A percentile compares a stretch with the other conserved stretches of the same genome.
phyloP scores from a whole-genome alignment of 495 filamentous ascomycete species.

The Trypethelium eluteriae region DNA sequence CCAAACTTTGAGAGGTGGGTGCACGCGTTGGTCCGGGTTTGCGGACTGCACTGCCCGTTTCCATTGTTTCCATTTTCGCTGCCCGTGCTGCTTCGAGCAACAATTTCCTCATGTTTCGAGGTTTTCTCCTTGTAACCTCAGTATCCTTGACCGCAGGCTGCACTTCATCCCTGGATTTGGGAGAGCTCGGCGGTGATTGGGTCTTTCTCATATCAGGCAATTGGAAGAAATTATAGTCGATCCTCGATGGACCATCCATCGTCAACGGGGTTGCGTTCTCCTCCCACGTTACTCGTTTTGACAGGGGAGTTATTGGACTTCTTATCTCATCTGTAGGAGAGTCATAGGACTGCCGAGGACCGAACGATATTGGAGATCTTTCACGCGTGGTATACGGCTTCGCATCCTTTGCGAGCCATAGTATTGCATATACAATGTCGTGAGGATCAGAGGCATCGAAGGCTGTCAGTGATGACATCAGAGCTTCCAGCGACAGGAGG shows the following conservation, averaged over 20 bases:
- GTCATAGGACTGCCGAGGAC: neutral
- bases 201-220: neutral
- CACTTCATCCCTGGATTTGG: neutral
- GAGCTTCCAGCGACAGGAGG: constrained; percentile 19
- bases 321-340: neutral
- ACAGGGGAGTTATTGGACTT: neutral
- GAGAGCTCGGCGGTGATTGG: neutral
- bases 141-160: neutral
- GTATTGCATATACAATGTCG: constrained; percentile 23
- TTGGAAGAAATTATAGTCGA: neutral
- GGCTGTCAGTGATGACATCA: constrained; percentile 20
- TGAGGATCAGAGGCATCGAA: constrained; percentile 21
- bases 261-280: neutral
- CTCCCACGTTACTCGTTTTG: neutral
- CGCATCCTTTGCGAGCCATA: constrained; percentile 24
- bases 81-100: neutral
- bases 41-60: constrained; percentile 2
- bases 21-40: neutral
- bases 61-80: neutral
- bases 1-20: neutral
- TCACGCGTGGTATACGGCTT: constrained; percentile 2
- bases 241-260: neutral
- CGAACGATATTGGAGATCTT: neutral
- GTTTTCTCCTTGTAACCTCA: neutral
- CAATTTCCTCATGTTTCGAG: neutral